A percentile compares a stretch with the other conserved stretches of the same genome.
Evolutionary conservation across 768 basidiomycete genomes (phyloP).

Genomic region (Lentinula edodes): DNA sequence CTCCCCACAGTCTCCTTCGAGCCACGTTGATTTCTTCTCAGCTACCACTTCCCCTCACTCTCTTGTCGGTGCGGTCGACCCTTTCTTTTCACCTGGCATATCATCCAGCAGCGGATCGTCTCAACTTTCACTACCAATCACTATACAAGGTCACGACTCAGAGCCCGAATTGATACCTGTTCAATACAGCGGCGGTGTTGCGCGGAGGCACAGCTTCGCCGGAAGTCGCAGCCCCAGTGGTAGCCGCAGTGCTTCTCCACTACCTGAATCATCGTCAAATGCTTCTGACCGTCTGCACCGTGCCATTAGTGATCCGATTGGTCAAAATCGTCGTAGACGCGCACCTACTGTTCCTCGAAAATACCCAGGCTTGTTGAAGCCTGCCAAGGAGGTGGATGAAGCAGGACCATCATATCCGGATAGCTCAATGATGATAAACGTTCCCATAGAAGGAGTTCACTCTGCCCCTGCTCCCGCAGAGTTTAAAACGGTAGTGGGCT

Average conservation of each 20-base stretch:
- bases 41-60: neutral
- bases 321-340: constrained; percentile 1
- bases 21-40: neutral
- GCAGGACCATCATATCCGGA: neutral
- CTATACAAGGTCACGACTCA: constrained; percentile 1
- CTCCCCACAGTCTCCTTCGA: neutral
- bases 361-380: neutral
- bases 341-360: neutral
- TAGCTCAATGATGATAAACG: constrained; percentile 4
- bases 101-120: neutral
- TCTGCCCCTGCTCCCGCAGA: neutral
- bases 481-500: constrained; percentile 3
- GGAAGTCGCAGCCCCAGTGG: neutral
- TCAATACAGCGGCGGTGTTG: constrained; percentile 2
- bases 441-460: neutral
- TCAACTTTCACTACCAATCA: neutral
- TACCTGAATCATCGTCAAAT: neutral
- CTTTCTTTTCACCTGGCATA: neutral
- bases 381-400: constrained; percentile 6
- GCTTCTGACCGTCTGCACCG: neutral
- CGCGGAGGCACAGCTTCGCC: neutral
- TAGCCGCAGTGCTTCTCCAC: neutral
- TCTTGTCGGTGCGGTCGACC: neutral
- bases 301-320: neutral
- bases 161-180: neutral